phyloP scores from a whole-genome alignment of 371 early-diverging fungal species.

The Thermomucor indicae-seudaticae region DNA sequence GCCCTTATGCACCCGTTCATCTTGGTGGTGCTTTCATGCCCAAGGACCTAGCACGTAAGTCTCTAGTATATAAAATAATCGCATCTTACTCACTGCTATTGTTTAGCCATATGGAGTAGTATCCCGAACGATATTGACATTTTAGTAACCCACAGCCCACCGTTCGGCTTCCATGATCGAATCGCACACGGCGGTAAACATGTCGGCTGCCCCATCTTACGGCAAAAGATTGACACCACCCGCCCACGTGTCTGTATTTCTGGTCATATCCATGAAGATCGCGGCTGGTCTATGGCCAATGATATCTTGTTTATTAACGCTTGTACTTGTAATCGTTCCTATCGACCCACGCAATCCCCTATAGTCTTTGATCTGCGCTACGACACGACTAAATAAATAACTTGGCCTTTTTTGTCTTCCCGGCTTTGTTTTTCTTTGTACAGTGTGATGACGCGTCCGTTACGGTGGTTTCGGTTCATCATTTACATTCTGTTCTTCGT shows the following conservation, averaged over 20 bases:
- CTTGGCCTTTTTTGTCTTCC: too few species aligned
- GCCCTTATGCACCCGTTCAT: slow-evolving; percentile 52
- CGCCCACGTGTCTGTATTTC: slow-evolving; percentile 43
- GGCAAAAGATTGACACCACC: slow-evolving; percentile 30
- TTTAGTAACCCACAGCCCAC: slow-evolving; percentile 54
- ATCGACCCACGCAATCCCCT: slow-evolving; percentile 36
- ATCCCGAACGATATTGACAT: slow-evolving; percentile 46
- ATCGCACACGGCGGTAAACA: slow-evolving; percentile 12
- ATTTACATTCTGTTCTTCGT: neutral
- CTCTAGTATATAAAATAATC: neutral
- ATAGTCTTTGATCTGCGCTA: slow-evolving; percentile 42
- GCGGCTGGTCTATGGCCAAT: slow-evolving; percentile 31
- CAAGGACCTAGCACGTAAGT: slow-evolving; percentile 24
- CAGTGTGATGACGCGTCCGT: too few species aligned
- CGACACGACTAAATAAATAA: neutral
- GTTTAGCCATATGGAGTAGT: slow-evolving; percentile 33
- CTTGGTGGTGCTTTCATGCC: slow-evolving; percentile 53
- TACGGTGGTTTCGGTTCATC: neutral
- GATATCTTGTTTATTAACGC: slow-evolving; percentile 49
- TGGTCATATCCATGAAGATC: slow-evolving; percentile 57
- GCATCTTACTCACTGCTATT: neutral
- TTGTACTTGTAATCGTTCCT: slow-evolving; percentile 32
- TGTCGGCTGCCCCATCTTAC: slow-evolving; percentile 44
- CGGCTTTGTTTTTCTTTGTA: too few species aligned
- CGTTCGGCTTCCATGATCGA: slow-evolving; percentile 33